These are phyloP conservation scores for Fusarium mexicanum DNA, from an alignment of 2,329 filamentous ascomycete genomes.

Conservation along the genomic window DNA sequence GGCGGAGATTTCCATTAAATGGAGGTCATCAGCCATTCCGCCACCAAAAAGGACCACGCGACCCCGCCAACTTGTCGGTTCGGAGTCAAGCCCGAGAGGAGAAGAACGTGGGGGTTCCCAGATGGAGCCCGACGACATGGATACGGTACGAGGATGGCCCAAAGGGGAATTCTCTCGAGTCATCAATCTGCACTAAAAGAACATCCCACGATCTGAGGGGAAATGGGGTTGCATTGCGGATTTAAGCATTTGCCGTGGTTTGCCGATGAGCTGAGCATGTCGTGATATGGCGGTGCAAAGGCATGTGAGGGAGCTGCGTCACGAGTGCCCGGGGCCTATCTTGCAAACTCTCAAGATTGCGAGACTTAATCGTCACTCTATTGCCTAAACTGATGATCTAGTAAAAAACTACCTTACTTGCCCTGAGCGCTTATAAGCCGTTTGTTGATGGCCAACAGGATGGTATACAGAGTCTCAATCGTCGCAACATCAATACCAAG, in stretches of 20 bases:
- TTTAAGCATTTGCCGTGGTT: neutral
- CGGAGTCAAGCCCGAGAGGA: neutral
- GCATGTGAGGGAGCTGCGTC: neutral
- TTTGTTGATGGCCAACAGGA: slow-evolving; percentile 48
- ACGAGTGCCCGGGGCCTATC: no score
- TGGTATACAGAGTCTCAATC: slow-evolving; percentile 52
- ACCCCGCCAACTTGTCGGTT: slow-evolving; percentile 13
- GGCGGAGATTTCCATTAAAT: neutral
- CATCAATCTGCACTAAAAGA: slow-evolving; percentile 9
- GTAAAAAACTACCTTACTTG: neutral
- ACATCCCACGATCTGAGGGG: slow-evolving; percentile 21
- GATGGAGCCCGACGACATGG: neutral
- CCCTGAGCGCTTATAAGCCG: neutral
- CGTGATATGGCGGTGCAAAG: neutral
- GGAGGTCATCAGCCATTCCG: neutral
- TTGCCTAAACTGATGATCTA: no score
- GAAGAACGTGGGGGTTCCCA: slow-evolving; percentile 16
- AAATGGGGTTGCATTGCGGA: neutral
- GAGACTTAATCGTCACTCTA: no score
- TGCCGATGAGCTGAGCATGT: neutral
- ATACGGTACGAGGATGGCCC: neutral
- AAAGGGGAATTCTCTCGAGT: neutral
- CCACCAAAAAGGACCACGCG: neutral
- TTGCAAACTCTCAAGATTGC: fast-evolving
- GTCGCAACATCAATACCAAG: slow-evolving; percentile 64